phyloP scores from a whole-genome alignment of 2,329 filamentous ascomycete genomes.

The Ceratocystis harringtonii region DNA sequence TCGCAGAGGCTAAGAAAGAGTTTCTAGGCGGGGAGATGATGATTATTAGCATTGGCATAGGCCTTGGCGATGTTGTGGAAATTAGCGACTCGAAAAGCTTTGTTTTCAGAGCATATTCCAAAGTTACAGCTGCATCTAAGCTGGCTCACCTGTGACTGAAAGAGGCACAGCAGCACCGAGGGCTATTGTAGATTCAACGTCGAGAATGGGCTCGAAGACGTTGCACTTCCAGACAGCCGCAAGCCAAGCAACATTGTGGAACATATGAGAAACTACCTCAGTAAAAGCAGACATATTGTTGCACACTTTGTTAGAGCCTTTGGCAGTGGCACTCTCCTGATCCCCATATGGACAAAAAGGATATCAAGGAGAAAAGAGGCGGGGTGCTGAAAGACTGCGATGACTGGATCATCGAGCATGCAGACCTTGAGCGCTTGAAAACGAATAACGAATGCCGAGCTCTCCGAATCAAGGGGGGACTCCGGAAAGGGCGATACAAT shows the following conservation, averaged over 20 bases:
- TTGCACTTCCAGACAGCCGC: constrained; percentile 21
- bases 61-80: constrained; percentile 19
- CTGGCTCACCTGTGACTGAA: neutral
- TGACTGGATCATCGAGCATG: too few species aligned
- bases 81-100: constrained; percentile 16
- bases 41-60: constrained; percentile 22
- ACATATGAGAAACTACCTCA: constrained; percentile 19
- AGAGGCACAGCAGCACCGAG: constrained; percentile 18
- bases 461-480: too few species aligned
- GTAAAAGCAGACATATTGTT: too few species aligned
- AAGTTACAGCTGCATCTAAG: neutral
- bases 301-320: neutral
- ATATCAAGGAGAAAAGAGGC: too few species aligned
- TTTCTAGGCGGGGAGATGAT: constrained; percentile 18
- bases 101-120: neutral
- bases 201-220: constrained; percentile 21
- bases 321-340: too few species aligned
- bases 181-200: constrained; percentile 23
- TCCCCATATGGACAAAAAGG: too few species aligned
- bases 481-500: too few species aligned
- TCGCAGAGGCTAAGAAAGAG: constrained; percentile 21
- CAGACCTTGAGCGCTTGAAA: too few species aligned
- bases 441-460: too few species aligned
- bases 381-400: too few species aligned
- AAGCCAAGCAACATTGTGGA: constrained; percentile 19